A percentile compares a stretch with the other conserved stretches of the same genome.
These are phyloP conservation scores for Trichoderma virens DNA, from an alignment of 495 filamentous ascomycete species.

Conservation along the genomic window DNA sequence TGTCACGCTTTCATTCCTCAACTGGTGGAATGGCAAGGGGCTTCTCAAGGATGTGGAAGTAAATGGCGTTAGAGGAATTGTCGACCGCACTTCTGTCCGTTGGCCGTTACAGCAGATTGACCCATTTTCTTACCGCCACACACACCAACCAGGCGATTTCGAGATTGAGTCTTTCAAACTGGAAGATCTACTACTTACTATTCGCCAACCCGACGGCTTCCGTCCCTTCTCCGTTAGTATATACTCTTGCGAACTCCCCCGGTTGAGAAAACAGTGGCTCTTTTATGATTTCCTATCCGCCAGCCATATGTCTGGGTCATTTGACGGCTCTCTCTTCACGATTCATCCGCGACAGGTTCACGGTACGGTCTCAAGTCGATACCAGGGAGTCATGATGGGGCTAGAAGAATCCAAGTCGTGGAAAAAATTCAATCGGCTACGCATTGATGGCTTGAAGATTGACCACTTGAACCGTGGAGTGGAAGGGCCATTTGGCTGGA, in stretches of 20 bases:
- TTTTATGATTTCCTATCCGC: constrained; percentile 97
- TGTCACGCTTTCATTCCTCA: constrained; percentile 92
- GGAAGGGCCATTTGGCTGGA: constrained; percentile 94
- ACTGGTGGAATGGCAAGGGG: constrained; percentile 97
- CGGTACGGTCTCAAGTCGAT: constrained; percentile 42
- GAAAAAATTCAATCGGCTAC: constrained; percentile 87
- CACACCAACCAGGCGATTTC: constrained; percentile 88
- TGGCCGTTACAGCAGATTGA: constrained; percentile 67
- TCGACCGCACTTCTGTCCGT: constrained; percentile 76
- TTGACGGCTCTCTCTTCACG: constrained; percentile 91
- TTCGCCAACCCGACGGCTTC: constrained; percentile 86
- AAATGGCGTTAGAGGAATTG: constrained; percentile 89
- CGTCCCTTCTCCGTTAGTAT: constrained; percentile 92
- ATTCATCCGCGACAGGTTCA: constrained; percentile 93
- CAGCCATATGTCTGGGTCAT: constrained; percentile 91
- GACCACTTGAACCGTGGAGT: constrained; percentile 94
- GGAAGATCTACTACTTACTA: constrained; percentile 83
- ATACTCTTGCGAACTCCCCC: constrained; percentile 88
- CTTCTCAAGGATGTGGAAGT: constrained; percentile 87
- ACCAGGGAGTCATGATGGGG: constrained; percentile 29
- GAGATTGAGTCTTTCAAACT: constrained; percentile 94
- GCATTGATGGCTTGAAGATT: constrained; percentile 89
- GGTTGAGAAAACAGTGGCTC: constrained; percentile 88
- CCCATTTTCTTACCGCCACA: constrained; percentile 77
- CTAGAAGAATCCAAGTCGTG: constrained; percentile 48